A percentile compares a stretch with the other conserved stretches of the same genome.
Conservation (phyloP, 2,329 filamentous ascomycete species). For the Zymoseptoria passerinii region DNA sequence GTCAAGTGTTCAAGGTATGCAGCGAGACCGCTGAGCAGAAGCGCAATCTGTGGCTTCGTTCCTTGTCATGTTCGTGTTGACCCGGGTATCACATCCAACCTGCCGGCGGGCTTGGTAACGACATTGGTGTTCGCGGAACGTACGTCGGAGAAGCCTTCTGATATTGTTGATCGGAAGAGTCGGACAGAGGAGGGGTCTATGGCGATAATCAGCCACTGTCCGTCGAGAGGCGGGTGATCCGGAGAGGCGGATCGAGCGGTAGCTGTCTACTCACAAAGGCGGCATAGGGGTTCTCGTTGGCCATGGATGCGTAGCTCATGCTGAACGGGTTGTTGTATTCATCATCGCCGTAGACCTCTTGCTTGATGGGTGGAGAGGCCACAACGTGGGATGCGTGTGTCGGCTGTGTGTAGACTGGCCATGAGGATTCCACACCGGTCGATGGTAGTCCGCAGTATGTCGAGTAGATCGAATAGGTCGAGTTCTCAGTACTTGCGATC, state of each 20-base stretch:
- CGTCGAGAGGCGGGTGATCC: constrained; percentile 13
- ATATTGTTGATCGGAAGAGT: constrained; percentile 61
- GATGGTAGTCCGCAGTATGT: constrained; percentile 20
- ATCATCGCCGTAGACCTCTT: constrained; percentile 53
- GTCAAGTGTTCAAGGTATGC: neutral
- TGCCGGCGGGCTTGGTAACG: constrained; percentile 60
- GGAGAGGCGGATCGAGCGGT: constrained; percentile 15
- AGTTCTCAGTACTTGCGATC: constrained; percentile 56
- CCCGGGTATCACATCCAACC: neutral
- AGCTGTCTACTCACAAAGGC: constrained; percentile 55
- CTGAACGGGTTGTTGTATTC: constrained; percentile 58
- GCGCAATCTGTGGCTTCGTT: neutral
- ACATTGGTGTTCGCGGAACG: constrained; percentile 54
- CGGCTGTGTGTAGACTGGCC: constrained; percentile 44
- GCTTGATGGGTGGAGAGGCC: constrained; percentile 50
- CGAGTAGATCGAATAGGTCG: constrained; percentile 41
- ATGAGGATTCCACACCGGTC: constrained; percentile 38
- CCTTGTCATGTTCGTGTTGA: neutral
- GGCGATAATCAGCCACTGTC: constrained; percentile 22
- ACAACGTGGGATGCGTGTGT: constrained; percentile 20
- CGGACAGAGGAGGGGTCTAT: constrained; percentile 70
- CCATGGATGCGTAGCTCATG: constrained; percentile 59
- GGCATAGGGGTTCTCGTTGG: constrained; percentile 40
- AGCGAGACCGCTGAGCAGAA: neutral
- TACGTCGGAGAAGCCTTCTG: constrained; percentile 36